These are phyloP conservation scores for Pseudozyma thailandica DNA, from an alignment of 1,284 basidiomycete genomes.

Conservation along the genomic window DNA sequence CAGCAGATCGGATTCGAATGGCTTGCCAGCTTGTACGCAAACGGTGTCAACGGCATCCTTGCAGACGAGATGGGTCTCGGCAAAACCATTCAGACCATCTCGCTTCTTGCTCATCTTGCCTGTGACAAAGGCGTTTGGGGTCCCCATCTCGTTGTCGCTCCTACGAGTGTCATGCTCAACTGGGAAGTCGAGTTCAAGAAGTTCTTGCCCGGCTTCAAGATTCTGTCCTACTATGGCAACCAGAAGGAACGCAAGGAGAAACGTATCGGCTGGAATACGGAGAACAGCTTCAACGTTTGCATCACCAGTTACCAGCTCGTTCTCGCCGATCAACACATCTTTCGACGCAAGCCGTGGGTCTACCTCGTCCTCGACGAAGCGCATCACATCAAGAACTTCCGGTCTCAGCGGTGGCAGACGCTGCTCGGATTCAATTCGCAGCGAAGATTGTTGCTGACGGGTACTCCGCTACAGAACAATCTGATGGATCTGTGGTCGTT, in stretches of 20 bases:
- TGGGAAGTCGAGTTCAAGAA: slow-evolving; percentile 99
- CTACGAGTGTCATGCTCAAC: slow-evolving; percentile 92
- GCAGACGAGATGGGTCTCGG: slow-evolving; percentile 75
- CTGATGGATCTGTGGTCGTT: slow-evolving; percentile 94
- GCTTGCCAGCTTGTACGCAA: slow-evolving; percentile 88
- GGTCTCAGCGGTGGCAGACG: slow-evolving; percentile 93
- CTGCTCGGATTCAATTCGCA: slow-evolving; percentile 92
- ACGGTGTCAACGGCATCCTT: slow-evolving; percentile 89
- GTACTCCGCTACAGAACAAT: slow-evolving; percentile 95
- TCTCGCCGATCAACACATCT: slow-evolving; percentile 89
- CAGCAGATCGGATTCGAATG: slow-evolving; percentile 94
- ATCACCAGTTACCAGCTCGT: slow-evolving; percentile 93
- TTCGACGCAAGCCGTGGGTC: slow-evolving; percentile 94
- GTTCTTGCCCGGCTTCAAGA: slow-evolving; percentile 91
- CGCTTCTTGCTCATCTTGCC: slow-evolving; percentile 89
- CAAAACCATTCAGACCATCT: slow-evolving; percentile 96
- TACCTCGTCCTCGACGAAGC: slow-evolving; percentile 97
- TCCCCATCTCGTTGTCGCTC: slow-evolving; percentile 93
- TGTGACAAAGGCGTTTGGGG: slow-evolving; percentile 97
- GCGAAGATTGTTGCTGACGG: slow-evolving; percentile 85
- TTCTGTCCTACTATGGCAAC: slow-evolving; percentile 89
- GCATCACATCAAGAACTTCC: slow-evolving; percentile 99
- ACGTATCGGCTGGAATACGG: slow-evolving; percentile 91
- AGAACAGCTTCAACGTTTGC: slow-evolving; percentile 92
- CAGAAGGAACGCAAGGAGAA: slow-evolving; percentile 92